phyloP scores from a whole-genome alignment of 805 yeast genomes.

The Candida xiaguanensis region DNA sequence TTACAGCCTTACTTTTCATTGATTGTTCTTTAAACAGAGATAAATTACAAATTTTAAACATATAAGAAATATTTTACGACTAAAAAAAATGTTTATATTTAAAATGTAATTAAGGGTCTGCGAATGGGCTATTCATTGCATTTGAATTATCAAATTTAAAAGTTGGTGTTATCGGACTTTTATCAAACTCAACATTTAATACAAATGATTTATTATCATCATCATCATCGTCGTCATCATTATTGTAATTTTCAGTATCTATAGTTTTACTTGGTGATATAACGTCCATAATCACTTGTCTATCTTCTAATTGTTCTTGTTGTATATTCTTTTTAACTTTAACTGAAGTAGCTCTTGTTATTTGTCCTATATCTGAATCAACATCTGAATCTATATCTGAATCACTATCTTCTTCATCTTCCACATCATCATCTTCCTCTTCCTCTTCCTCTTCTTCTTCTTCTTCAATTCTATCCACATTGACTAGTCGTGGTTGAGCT shows the following conservation, averaged over 20 bases:
- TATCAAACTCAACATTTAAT: constrained; percentile 30
- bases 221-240: background rate
- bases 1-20: too few relatives aligned
- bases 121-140: constrained; percentile 27
- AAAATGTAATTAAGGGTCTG: too few relatives aligned
- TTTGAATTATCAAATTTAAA: constrained; percentile 7
- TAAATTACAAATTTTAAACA: too few relatives aligned
- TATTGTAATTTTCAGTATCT: background rate
- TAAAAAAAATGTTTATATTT: too few relatives aligned
- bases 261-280: background rate
- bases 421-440: constrained; percentile 16
- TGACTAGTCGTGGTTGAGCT: constrained; percentile 71
- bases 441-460: constrained; percentile 35
- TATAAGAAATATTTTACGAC: too few relatives aligned
- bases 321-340: constrained; percentile 17
- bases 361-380: constrained; percentile 45
- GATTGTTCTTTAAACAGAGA: too few relatives aligned
- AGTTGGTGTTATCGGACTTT: constrained; percentile 7
- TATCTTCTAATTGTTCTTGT: constrained; percentile 2
- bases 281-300: constrained; percentile 15
- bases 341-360: constrained; percentile 37
- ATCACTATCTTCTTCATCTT: constrained; percentile 9
- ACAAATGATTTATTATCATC: constrained; percentile 23
- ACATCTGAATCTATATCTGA: constrained; percentile 35
- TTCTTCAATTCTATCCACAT: constrained; percentile 45